A percentile compares a stretch with the other conserved stretches of the same genome.
Conservation (phyloP, 495 filamentous ascomycete genomes). For the Aspergillus ostianus region DNA sequence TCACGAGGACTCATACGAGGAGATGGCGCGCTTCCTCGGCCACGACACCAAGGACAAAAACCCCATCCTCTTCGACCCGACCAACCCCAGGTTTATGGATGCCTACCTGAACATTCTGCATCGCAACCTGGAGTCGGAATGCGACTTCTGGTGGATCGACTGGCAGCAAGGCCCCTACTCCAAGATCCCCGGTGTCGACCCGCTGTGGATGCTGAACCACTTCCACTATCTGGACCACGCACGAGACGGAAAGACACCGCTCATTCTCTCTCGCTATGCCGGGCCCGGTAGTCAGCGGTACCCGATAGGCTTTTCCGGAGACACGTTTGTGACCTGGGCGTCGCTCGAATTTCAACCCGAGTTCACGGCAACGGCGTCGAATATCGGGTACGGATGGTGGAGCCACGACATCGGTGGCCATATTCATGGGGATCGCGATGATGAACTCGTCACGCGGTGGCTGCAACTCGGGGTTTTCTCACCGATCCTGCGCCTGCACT, state of each 20-base stretch:
- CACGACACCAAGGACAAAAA: conserved; percentile 42
- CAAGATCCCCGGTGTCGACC: conserved; percentile 54
- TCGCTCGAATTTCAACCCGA: conserved; percentile 60
- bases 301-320: conserved; percentile 61
- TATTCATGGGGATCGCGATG: conserved; percentile 46
- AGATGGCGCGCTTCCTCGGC: conserved; percentile 46
- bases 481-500: conserved; percentile 58
- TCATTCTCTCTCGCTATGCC: conserved; percentile 55
- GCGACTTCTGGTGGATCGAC: conserved; percentile 63
- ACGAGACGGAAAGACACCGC: conserved; percentile 25
- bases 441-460: conserved; percentile 56
- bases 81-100: conserved; percentile 49
- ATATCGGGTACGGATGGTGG: conserved; percentile 67
- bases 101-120: conserved; percentile 58
- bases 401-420: conserved; percentile 64
- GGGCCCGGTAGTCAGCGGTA: conserved; percentile 60
- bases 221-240: conserved; percentile 54
- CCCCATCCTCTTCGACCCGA: conserved; percentile 55
- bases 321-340: conserved; percentile 54
- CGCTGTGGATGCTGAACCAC: conserved; percentile 62
- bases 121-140: conserved; percentile 42
- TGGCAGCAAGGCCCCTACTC: conserved; percentile 60
- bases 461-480: conserved; percentile 57
- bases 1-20: conserved; percentile 52
- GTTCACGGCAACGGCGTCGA: conserved; percentile 60